A percentile compares a stretch with the other conserved stretches of the same genome.
Evolutionary conservation across 2,329 filamentous ascomycete genomes (phyloP).

Genomic region (Ceratocystis papillata): DNA sequence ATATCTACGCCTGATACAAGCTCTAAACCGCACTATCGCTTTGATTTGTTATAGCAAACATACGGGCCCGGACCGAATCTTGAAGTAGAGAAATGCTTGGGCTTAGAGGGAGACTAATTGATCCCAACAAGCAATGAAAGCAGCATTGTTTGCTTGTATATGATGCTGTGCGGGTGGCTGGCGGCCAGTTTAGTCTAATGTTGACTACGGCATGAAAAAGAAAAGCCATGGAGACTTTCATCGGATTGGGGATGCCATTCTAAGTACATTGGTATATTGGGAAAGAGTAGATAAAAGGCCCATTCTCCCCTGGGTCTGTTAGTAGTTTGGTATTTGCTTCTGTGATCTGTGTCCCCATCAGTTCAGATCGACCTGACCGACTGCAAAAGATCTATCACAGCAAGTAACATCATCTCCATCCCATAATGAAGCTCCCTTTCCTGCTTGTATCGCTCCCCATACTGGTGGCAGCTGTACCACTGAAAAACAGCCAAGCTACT

Average conservation of each 20-base stretch:
- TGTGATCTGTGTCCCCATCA: neutral
- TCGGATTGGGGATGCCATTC: neutral
- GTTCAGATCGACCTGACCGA: neutral
- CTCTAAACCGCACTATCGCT: neutral
- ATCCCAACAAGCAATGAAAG: neutral
- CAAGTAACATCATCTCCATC: neutral
- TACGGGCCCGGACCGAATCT: neutral
- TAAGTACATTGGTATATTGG: neutral
- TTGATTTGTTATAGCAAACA: neutral
- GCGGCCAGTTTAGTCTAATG: neutral
- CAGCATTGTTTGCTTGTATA: neutral
- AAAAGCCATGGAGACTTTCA: neutral
- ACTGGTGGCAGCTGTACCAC: neutral
- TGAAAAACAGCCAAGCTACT: neutral
- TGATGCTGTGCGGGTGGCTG: neutral
- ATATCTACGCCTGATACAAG: neutral
- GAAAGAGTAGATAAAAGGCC: neutral
- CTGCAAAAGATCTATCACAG: neutral
- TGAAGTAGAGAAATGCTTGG: neutral
- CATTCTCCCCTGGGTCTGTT: neutral
- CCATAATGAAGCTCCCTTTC: neutral
- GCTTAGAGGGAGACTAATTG: neutral
- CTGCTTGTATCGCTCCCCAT: neutral
- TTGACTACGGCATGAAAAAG: neutral
- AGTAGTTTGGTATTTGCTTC: neutral